These are phyloP conservation scores for Lactarius pseudohatsudake DNA, from an alignment of 768 basidiomycete genomes.

Conservation along the genomic window DNA sequence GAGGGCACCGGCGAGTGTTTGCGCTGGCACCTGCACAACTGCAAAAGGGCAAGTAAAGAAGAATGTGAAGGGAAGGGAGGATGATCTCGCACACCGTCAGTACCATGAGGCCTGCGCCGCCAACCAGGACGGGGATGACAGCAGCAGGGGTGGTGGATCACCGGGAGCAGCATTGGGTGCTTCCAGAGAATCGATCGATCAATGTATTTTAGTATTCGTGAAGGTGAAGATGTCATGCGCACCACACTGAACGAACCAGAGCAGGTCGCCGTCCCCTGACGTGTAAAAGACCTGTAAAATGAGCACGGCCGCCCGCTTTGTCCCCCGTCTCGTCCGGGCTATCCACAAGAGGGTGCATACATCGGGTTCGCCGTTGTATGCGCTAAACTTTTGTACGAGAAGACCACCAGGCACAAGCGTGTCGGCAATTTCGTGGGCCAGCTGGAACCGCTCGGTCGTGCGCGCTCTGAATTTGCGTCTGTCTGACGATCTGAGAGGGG, in stretches of 20 bases:
- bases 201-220: neutral
- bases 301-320: neutral
- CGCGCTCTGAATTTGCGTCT: conserved; percentile 70
- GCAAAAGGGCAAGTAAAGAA: conserved; percentile 29
- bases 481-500: conserved; percentile 72
- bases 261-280: conserved; percentile 64
- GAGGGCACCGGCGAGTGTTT: conserved; percentile 49
- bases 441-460: conserved; percentile 46
- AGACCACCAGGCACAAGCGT: conserved; percentile 74
- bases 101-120: conserved; percentile 85
- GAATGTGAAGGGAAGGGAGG: neutral
- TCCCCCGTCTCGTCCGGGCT: neutral
- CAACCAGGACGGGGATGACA: conserved; percentile 68
- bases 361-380: conserved; percentile 62
- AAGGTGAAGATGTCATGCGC: neutral
- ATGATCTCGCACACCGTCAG: conserved; percentile 64
- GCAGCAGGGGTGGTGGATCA: conserved; percentile 63
- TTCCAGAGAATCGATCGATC: conserved; percentile 55
- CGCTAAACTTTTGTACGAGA: conserved; percentile 62
- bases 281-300: conserved; percentile 58
- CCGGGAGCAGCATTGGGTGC: conserved; percentile 62
- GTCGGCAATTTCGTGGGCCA: conserved; percentile 59
- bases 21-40: conserved; percentile 58
- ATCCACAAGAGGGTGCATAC: conserved; percentile 41
- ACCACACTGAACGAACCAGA: conserved; percentile 71